Percentiles rank a stretch among this genome's conserved stretches.
phyloP scores from a whole-genome alignment of 2,329 filamentous ascomycete genomes.

The Diplodia seriata region DNA sequence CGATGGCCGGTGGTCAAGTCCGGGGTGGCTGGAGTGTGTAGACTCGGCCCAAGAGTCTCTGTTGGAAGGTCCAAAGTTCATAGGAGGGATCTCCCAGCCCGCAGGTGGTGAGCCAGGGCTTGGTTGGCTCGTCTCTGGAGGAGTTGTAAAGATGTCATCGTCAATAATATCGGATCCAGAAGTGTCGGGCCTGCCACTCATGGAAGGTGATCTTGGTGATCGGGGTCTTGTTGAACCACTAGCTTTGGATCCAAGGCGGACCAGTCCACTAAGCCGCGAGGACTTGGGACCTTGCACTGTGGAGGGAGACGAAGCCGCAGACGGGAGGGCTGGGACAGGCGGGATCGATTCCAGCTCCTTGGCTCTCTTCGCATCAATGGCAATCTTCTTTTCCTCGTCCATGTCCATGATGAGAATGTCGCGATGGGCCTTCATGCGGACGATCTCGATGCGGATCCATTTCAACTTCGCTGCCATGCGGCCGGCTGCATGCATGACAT shows the following conservation, averaged over 20 bases:
- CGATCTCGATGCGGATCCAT: conserved; percentile 93
- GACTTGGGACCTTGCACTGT: conserved; percentile 23
- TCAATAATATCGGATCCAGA: conserved; percentile 39
- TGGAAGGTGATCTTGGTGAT: conserved; percentile 40
- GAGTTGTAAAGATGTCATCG: conserved; percentile 54
- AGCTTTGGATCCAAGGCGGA: conserved; percentile 47
- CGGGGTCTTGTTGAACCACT: conserved; percentile 43
- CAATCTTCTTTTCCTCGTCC: conserved; percentile 71
- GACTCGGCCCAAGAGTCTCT: conserved; percentile 16
- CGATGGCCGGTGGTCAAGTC: conserved; percentile 41
- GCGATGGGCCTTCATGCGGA: conserved; percentile 87
- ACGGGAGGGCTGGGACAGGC: conserved; percentile 1
- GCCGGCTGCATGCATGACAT: conserved; percentile 82
- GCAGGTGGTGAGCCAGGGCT: conserved; percentile 44
- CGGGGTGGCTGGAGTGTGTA: conserved; percentile 34
- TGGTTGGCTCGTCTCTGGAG: conserved; percentile 52
- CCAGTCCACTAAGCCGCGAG: conserved; percentile 44
- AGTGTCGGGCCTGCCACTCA: conserved; percentile 39
- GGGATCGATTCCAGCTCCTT: conserved; percentile 33
- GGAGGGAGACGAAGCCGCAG: conserved; percentile 25
- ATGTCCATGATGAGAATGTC: conserved; percentile 87
- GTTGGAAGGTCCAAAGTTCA: conserved; percentile 43
- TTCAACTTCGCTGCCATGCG: conserved; percentile 87
- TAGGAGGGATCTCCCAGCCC: conserved; percentile 42
- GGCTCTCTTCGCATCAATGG: conserved; percentile 39